Conservation (phyloP, 495 filamentous ascomycete genomes). For the Hypoxylon lienhwacheense region DNA sequence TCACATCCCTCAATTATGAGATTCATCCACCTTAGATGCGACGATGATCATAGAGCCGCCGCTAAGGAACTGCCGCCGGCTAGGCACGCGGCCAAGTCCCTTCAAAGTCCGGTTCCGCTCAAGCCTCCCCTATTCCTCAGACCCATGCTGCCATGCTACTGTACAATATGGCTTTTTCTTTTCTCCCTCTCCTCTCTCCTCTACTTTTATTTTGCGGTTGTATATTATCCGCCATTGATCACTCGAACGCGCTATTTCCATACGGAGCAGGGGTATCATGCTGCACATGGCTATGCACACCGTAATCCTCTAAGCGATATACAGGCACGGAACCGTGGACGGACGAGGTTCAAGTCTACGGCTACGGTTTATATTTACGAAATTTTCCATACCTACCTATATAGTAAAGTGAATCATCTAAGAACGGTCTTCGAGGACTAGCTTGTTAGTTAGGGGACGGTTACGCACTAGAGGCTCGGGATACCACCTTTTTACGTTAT, state of each 20-base stretch:
- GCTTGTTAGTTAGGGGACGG: constrained; percentile 20
- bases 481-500: constrained; percentile 34
- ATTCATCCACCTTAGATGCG: constrained; percentile 33
- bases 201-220: constrained; percentile 20
- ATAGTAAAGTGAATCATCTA: too few relatives aligned
- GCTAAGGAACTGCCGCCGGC: constrained; percentile 35
- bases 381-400: constrained; percentile 12
- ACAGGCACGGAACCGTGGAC: neutral
- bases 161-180: too few relatives aligned
- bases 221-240: constrained; percentile 36
- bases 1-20: constrained; percentile 35
- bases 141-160: constrained; percentile 28
- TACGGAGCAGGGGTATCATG: constrained; percentile 11
- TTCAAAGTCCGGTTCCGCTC: constrained; percentile 34
- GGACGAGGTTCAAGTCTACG: constrained; percentile 7
- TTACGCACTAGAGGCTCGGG: constrained; percentile 24
- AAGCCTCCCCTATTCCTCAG: constrained; percentile 31
- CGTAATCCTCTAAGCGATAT: constrained; percentile 1
- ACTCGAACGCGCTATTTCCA: constrained; percentile 21
- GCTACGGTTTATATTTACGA: constrained; percentile 3
- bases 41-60: constrained; percentile 34
- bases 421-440: constrained; percentile 16
- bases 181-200: neutral
- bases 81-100: constrained; percentile 32
- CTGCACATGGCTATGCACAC: constrained; percentile 1